A percentile compares a stretch with the other conserved stretches of the same genome.
These are phyloP conservation scores for Penicillium argentinense DNA, from an alignment of 495 filamentous ascomycete genomes.

Conservation along the genomic window DNA sequence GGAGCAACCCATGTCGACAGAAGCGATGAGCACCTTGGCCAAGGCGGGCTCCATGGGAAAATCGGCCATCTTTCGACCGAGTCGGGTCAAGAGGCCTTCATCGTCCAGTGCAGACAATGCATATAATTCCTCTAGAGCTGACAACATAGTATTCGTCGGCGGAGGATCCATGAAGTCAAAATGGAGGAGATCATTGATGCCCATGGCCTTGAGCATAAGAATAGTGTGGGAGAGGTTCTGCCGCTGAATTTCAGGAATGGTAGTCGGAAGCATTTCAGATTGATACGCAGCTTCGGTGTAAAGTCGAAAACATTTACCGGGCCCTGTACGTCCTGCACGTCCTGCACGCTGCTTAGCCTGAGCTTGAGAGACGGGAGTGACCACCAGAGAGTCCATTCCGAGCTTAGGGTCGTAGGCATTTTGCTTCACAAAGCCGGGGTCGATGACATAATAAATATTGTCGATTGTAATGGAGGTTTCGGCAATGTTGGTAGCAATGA, in stretches of 20 bases:
- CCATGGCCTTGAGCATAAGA: constrained; percentile 99
- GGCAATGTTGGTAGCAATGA: constrained; percentile 98
- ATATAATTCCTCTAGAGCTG: constrained; percentile 92
- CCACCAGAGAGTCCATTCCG: constrained; percentile 94
- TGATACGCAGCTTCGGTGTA: constrained; percentile 97
- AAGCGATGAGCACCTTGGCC: constrained; percentile 85
- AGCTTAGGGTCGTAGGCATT: constrained; percentile 96
- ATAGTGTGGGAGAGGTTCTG: constrained; percentile 95
- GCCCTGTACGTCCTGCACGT: constrained; percentile 89
- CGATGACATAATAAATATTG: constrained; percentile 94
- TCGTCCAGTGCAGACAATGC: constrained; percentile 90
- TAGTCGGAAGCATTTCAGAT: constrained; percentile 94
- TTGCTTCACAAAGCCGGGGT: constrained; percentile 97
- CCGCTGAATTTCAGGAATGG: constrained; percentile 94
- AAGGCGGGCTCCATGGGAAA: constrained; percentile 92
- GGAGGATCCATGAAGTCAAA: constrained; percentile 99
- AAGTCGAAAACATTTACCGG: constrained; percentile 92
- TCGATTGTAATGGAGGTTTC: constrained; percentile 98
- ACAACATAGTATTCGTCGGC: constrained; percentile 96
- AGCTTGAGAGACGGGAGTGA: constrained; percentile 94
- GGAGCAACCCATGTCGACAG: constrained; percentile 82
- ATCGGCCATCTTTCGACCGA: constrained; percentile 96
- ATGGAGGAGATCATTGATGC: constrained; percentile 94
- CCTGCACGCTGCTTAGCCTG: constrained; percentile 95
- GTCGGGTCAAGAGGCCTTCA: constrained; percentile 88